A percentile compares a stretch with the other conserved stretches of the same genome.
Conservation (phyloP, 768 basidiomycete species). For the Boletus speciosus region DNA sequence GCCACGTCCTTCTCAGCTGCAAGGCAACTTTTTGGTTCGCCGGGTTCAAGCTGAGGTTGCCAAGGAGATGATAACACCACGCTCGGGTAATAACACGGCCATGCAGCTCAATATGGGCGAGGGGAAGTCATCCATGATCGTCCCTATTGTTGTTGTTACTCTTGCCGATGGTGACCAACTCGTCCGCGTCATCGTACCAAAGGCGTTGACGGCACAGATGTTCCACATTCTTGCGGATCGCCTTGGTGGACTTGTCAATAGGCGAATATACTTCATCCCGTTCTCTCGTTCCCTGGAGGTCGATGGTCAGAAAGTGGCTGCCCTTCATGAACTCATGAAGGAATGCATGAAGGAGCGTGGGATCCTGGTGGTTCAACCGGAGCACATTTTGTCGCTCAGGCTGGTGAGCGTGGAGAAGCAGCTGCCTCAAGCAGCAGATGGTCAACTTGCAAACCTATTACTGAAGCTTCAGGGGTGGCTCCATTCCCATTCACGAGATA, state of each 20-base stretch:
- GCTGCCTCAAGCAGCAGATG: not conserved
- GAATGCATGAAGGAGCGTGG: slow-evolving; percentile 38
- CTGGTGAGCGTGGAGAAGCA: slow-evolving; percentile 30
- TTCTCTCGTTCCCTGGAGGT: slow-evolving; percentile 40
- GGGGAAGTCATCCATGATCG: slow-evolving; percentile 38
- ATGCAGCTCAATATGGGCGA: slow-evolving; percentile 40
- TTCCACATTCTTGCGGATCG: slow-evolving; percentile 42
- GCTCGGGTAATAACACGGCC: slow-evolving; percentile 31
- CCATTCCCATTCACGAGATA: slow-evolving; percentile 14
- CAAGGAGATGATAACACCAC: slow-evolving; percentile 43
- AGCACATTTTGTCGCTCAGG: slow-evolving; percentile 38
- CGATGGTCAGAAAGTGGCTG: slow-evolving; percentile 7
- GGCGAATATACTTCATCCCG: slow-evolving; percentile 44
- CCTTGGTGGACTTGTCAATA: slow-evolving; percentile 40
- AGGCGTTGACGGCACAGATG: slow-evolving; percentile 43
- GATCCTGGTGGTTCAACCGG: slow-evolving; percentile 45
- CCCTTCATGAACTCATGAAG: slow-evolving; percentile 29
- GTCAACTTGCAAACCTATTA: not conserved
- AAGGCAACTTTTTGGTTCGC: slow-evolving; percentile 40
- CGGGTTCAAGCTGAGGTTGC: slow-evolving; percentile 39
- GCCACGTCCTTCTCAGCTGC: slow-evolving; percentile 31
- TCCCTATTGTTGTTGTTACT: slow-evolving; percentile 39
- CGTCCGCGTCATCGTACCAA: slow-evolving; percentile 46
- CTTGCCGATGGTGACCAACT: slow-evolving; percentile 43
- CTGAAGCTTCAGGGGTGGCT: slow-evolving; percentile 25